A percentile compares a stretch with the other conserved stretches of the same genome.
Conservation (phyloP, 345 rosid genomes). For the Acer campestre region DNA sequence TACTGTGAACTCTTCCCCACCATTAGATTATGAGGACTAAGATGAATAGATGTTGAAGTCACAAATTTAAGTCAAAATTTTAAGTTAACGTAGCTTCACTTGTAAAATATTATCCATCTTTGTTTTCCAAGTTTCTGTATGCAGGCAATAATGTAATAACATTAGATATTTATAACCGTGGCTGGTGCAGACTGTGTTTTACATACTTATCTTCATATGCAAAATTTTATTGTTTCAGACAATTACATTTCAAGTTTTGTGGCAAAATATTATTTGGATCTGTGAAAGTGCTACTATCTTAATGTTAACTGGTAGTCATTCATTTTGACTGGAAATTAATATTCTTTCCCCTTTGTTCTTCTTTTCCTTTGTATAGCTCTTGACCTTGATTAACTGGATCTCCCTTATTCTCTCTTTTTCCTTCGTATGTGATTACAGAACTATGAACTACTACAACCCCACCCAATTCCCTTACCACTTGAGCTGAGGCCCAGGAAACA, state of each 20-base stretch:
- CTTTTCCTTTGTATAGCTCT: not conserved
- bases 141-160: not conserved
- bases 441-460: not conserved
- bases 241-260: not conserved
- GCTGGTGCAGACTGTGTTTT: constrained; percentile 4
- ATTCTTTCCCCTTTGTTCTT: not conserved
- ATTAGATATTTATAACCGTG: not conserved
- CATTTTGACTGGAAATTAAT: not conserved
- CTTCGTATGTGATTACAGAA: not conserved
- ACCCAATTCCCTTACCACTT: not conserved
- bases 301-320: not conserved
- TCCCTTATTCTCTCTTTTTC: not conserved
- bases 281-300: not conserved
- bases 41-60: too few relatives aligned
- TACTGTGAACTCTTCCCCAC: not conserved
- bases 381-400: not conserved
- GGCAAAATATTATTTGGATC: not conserved
- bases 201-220: not conserved
- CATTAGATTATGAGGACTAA: too few relatives aligned
- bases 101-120: not conserved
- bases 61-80: too few relatives aligned
- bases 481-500: not conserved
- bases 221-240: not conserved
- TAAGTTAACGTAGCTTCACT: not conserved
- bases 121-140: not conserved